These are phyloP conservation scores for Fraxinus dipetala DNA, from an alignment of 305 asterid genomes.

Conservation along the genomic window DNA sequence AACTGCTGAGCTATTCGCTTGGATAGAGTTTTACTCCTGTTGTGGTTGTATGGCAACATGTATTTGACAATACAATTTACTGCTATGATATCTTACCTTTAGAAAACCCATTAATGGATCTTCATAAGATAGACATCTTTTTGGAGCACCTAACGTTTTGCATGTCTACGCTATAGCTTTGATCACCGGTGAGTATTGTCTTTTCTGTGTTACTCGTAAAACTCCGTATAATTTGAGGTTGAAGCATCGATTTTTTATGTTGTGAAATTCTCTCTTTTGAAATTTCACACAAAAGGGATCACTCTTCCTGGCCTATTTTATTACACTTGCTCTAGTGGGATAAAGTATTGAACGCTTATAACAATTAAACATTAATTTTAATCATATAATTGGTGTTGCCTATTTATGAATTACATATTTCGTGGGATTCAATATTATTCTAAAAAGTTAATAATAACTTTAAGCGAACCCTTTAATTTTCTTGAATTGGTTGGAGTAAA, in stretches of 20 bases:
- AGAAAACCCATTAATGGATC: constrained; percentile 16
- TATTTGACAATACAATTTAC: constrained; percentile 16
- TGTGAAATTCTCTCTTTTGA: not conserved
- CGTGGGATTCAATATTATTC: not conserved
- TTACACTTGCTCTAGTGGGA: not conserved
- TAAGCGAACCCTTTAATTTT: not conserved
- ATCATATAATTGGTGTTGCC: no score
- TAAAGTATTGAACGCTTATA: no score
- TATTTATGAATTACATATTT: no score
- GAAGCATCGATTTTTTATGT: not conserved
- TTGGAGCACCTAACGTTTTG: constrained; percentile 24
- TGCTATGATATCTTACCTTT: constrained; percentile 21
- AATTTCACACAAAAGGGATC: not conserved
- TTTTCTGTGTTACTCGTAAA: not conserved
- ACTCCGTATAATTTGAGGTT: not conserved
- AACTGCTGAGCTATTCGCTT: constrained; percentile 23
- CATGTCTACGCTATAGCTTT: constrained; percentile 8
- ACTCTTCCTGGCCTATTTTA: not conserved
- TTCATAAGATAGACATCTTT: constrained; percentile 1
- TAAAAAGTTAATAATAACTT: no score
- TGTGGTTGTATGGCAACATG: constrained; percentile 8
- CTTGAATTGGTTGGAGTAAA: not conserved
- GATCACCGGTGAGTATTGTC: not conserved
- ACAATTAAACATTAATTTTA: no score
- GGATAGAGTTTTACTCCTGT: constrained; percentile 26